Evolutionary conservation across 1,139 yeast species (phyloP), one percentile per base, ranked within the genome.

Genomic region (Suhomyces choctaworum): DNA sequence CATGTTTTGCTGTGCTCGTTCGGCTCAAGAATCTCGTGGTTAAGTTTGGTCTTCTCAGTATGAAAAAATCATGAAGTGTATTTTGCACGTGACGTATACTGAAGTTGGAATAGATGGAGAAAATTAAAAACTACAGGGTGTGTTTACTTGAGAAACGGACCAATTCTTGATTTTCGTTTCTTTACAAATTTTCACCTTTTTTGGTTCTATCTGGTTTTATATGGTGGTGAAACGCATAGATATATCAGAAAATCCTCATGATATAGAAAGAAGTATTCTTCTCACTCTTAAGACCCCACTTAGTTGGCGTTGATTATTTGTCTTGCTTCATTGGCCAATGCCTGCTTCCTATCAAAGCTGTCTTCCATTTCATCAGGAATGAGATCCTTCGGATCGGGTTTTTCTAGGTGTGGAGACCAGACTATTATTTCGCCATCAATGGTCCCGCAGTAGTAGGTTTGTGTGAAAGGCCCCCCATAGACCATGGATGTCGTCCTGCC

Each of bases 381-480:
- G 3, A 41, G 27, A 5, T 39, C 38, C 5, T 31, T 22, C 8
- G 37, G 23, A 19, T 48, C 46, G 4, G 59, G 54, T 4, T 36
- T 37, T 10, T 56, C 53, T 47, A 56, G 54, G 7, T 43, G 47
- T 1, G 79, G 75, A 0, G 73, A 69, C 82, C 82, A 79, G 0
- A 58, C 56, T 1, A 69, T 49, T 6, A 80, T 75, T 31, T 73
- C 76, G 2, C 86, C 85, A 48, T 79, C 83, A 36, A 69, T 64
- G 7, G 80, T 73, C 1, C 83, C 84, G 36, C 80, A 70, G 41
- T 52, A 68, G 44, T 73, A 76, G 4, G 65, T 60, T 4, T 65
- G 70, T 23, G 66, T 57, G 36, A 60, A 66, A 3, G 71, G 64
- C 0, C 77, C 75, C 1, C 75, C 68, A 34, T 74, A 61, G 0